Conservation (phyloP, 2,329 filamentous ascomycete species). For the Microdochium trichocladiopsis region DNA sequence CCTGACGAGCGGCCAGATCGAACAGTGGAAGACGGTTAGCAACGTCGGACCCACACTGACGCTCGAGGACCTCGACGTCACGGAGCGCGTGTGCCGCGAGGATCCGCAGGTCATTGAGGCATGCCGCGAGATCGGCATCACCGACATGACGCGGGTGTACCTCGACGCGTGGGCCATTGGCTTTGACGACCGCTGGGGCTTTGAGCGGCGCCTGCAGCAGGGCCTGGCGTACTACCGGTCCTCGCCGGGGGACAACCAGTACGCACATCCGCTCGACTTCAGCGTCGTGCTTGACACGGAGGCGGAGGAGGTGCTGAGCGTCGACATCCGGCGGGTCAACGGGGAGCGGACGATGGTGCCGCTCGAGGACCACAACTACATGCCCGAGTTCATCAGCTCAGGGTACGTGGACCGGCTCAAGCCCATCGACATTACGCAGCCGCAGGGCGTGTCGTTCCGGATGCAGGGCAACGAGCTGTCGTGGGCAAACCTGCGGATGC, state of each 20-base stretch:
- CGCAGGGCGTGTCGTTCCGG: conserved; percentile 52
- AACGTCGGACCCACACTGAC: conserved; percentile 51
- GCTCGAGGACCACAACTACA: conserved; percentile 29
- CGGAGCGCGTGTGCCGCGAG: conserved; percentile 60
- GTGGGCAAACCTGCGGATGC: conserved; percentile 49
- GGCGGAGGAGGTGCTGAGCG: conserved; percentile 35
- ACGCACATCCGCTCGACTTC: conserved; percentile 47
- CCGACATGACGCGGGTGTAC: conserved; percentile 79
- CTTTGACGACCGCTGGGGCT: conserved; percentile 73
- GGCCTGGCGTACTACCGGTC: conserved; percentile 77
- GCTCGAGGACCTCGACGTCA: conserved; percentile 73
- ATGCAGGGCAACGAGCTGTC: conserved; percentile 37
- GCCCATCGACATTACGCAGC: conserved; percentile 53
- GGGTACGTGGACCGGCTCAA: conserved; percentile 35
- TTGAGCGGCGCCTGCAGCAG: conserved; percentile 65
- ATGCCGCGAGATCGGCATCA: conserved; percentile 67
- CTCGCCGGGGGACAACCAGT: conserved; percentile 64
- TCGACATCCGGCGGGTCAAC: conserved; percentile 32
- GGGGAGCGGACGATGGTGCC: conserved; percentile 23
- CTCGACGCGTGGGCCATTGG: conserved; percentile 84
- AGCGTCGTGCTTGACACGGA: conserved; percentile 37
- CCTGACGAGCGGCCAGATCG: conserved; percentile 29
- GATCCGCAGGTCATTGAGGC: conserved; percentile 72
- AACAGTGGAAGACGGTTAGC: conserved; percentile 37
- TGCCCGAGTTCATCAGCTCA: conserved; percentile 26